These are phyloP conservation scores for Rubroboletus pulcherrimus DNA, from an alignment of 768 basidiomycete genomes.

Conservation along the genomic window DNA sequence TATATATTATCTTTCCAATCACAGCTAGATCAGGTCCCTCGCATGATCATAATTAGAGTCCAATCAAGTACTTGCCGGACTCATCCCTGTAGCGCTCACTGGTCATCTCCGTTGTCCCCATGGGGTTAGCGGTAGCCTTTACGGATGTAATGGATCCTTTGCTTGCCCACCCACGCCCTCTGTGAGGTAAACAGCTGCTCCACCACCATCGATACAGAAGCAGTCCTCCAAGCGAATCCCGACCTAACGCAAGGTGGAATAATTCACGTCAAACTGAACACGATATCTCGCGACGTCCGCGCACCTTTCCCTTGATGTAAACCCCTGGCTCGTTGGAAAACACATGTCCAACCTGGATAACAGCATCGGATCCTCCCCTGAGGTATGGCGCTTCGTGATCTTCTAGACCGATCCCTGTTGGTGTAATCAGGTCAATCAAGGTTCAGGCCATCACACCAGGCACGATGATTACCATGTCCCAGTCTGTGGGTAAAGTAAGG, in stretches of 20 bases:
- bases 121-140: constrained; percentile 12
- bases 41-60: constrained; percentile 1
- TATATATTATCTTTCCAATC: constrained; percentile 6
- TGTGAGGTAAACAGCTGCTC: constrained; percentile 57
- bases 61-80: neutral
- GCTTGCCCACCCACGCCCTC: constrained; percentile 61
- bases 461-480: constrained; percentile 59
- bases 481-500: constrained; percentile 76
- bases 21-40: neutral
- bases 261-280: constrained; percentile 1
- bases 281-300: constrained; percentile 8
- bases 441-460: constrained; percentile 7
- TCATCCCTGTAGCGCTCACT: neutral
- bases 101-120: constrained; percentile 18
- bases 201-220: constrained; percentile 59
- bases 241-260: constrained; percentile 40
- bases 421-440: constrained; percentile 11
- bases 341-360: constrained; percentile 60
- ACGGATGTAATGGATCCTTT: constrained; percentile 34
- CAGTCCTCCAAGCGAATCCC: constrained; percentile 86
- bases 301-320: constrained; percentile 66
- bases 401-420: constrained; percentile 76
- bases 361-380: constrained; percentile 58
- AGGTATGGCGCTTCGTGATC: constrained; percentile 82
- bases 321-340: constrained; percentile 83